Percentiles rank a stretch among this genome's conserved stretches.
Evolutionary conservation across 805 yeast species (phyloP).

Genomic region (Pichia cephalocereana): DNA sequence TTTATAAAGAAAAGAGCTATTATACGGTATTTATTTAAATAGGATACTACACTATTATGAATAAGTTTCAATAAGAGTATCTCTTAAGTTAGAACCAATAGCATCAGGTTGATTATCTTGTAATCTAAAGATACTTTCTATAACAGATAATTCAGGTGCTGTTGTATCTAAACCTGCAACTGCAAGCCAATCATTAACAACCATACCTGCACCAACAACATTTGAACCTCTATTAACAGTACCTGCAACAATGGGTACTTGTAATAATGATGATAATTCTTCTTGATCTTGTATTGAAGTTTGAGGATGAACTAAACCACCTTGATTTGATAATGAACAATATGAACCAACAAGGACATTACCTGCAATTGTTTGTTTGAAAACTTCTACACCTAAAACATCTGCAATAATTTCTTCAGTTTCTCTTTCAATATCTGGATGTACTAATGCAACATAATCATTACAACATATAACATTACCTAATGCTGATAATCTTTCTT

Average conservation of each 20-base stretch:
- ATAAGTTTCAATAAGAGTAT: constrained; percentile 86
- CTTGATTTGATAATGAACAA: constrained; percentile 91
- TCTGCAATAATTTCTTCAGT: constrained; percentile 98
- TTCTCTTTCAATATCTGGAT: constrained; percentile 98
- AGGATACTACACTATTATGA: constrained; percentile 37
- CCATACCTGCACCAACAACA: constrained; percentile 98
- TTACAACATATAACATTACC: constrained; percentile 98
- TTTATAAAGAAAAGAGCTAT: background rate
- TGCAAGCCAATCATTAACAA: constrained; percentile 96
- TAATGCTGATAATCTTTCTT: constrained; percentile 91
- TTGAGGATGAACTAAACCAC: constrained; percentile 97
- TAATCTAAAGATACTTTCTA: constrained; percentile 90
- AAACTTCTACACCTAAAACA: constrained; percentile 96
- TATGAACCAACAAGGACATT: constrained; percentile 96
- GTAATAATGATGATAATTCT: constrained; percentile 88
- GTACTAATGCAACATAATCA: constrained; percentile 97
- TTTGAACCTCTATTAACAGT: constrained; percentile 96
- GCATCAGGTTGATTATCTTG: constrained; percentile 88
- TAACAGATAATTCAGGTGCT: constrained; percentile 95
- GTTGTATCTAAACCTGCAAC: constrained; percentile 97
- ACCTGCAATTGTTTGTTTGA: constrained; percentile 98
- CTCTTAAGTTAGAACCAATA: constrained; percentile 77
- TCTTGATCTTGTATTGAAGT: constrained; percentile 97
- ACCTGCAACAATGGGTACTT: constrained; percentile 98
- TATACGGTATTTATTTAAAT: no score